Evolutionary conservation across 1,284 basidiomycete species (phyloP), one percentile per base, ranked within the genome.

Genomic region (Malassezia brasiliensis): DNA sequence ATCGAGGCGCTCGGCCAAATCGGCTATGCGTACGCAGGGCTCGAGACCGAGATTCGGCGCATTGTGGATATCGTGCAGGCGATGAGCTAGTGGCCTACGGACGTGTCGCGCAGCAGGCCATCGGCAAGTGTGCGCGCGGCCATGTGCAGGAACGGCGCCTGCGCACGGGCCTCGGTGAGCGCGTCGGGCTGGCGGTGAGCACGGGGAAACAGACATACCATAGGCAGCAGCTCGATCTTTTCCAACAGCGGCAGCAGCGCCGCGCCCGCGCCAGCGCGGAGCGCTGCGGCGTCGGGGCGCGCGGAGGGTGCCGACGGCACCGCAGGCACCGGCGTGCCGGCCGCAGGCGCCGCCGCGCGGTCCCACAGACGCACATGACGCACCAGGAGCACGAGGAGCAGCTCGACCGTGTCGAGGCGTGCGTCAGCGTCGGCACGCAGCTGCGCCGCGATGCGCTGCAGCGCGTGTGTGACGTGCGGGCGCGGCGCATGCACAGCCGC

Each of bases 361-460:
- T 31, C n/a, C 19, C 46, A 56, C 34, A 51, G 30, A 17, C 83
- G 79, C 36, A 91, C 72, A 72, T 96, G 90, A 32, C 89, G 81
- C 85, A 88, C 91, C 11, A 90, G 79, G 25, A 94, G 78, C 6
- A 94, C 79, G 7, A 94, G 78, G 7, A 88, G 76, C 79, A 90
- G 86, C 76, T 94, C 90, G 46, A 85, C 78, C 44, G 85, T 83
- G 61, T 83, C 87, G 85, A 77, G 54, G 77, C 78, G 65, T 79
- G 80, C 61, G 32, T 63, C 62, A 2, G 82, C 80, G 11, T 80
- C 79, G 30, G 77, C 74, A 48, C 77, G 78, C 5, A 79, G 77
- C 20, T 73, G 68, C 0, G 63, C 62, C 56, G 77, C 77, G 56
- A 84, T 79, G 22, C 76, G 77, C 47, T 79, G 79, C 25, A 86